Base-by-base conservation (phyloP, 352 stramenopile species). In the Phytophthora foliorum region DNA sequence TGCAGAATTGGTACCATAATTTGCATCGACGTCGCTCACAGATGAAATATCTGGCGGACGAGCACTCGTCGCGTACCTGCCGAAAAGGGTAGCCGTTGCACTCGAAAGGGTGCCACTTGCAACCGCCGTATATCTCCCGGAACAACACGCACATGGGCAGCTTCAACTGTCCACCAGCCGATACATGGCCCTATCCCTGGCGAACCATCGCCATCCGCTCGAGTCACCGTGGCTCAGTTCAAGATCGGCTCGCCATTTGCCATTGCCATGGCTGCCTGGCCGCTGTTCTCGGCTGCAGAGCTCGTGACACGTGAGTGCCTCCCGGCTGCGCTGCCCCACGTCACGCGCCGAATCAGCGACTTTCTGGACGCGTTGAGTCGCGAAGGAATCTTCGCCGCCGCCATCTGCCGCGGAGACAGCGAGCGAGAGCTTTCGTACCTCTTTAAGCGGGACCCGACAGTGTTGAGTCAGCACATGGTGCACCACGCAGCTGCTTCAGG, bases 301-400 rank as follows among this genome's bases (percentile, higher is more conserved):
- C n/a, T 61, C 17, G 65, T 73, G 38, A 57, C 51, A 1, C 65
- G 65, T 51, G 58, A 73, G 65, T 63, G 65, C 22, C 50, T 73
- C 11, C 59, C 65, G 6, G 56, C 49, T 6, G 49, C 34, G 36
- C 16, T 73, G 31, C 65, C 65, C 4, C 58, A 73, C 17, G 65
- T 73, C 17, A 69, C 51, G 29, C 51, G 58, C 6, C 24, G 27
- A 13, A 50, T 73, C 38, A 61, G 59, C 59, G 58, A 63, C 11
- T 69, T 67, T 22, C 24, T 73, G 22, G 65, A 73, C 65, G 52
- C 27, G 29, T 60, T 73, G 22, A 31, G 42, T 27, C 44, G 29
- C 9, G 19, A 24, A 17, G 58, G 59, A 39, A 48, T 52, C 24
- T 69, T 73, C 31, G 29, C 52, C 4, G 65, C 65, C 29, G 53